Conservation (phyloP, 2,329 filamentous ascomycete species). For the Ramularia collo-cygni region DNA sequence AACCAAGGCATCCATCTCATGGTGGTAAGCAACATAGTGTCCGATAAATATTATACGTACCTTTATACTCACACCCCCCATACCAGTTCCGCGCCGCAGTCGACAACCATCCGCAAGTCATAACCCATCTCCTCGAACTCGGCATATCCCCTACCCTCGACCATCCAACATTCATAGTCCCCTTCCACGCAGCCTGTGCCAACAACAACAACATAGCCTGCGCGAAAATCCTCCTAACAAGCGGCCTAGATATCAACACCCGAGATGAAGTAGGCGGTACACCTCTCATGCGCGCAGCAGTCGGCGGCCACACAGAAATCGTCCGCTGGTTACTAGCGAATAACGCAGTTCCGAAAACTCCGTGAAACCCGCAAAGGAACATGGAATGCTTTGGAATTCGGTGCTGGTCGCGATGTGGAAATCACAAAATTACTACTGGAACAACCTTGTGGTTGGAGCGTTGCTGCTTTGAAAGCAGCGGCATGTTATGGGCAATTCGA, state of each 20-base stretch:
- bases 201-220: constrained; percentile 6
- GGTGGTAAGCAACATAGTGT: constrained; percentile 1
- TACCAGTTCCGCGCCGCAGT: constrained; percentile 8
- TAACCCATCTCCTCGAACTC: constrained; percentile 7
- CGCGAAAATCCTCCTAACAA: constrained; percentile 3
- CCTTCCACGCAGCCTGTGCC: constrained; percentile 11
- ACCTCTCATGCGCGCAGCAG: constrained; percentile 12
- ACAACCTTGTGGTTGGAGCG: constrained; percentile 6
- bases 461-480: constrained; percentile 7
- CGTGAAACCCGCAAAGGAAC: constrained; percentile 7
- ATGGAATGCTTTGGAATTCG: constrained; percentile 7
- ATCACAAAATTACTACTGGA: constrained; percentile 6
- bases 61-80: background rate
- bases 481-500: constrained; percentile 7
- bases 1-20: background rate
- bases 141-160: constrained; percentile 1
- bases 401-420: constrained; percentile 3
- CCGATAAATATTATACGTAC: background rate
- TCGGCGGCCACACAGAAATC: constrained; percentile 5
- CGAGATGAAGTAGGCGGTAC: constrained; percentile 10
- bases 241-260: constrained; percentile 8
- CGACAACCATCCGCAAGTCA: constrained; percentile 3
- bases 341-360: constrained; percentile 2
- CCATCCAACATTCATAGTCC: background rate
- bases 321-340: constrained; percentile 9